phyloP scores from a whole-genome alignment of 257 asterid species.

The Nicotiana tabacum region DNA sequence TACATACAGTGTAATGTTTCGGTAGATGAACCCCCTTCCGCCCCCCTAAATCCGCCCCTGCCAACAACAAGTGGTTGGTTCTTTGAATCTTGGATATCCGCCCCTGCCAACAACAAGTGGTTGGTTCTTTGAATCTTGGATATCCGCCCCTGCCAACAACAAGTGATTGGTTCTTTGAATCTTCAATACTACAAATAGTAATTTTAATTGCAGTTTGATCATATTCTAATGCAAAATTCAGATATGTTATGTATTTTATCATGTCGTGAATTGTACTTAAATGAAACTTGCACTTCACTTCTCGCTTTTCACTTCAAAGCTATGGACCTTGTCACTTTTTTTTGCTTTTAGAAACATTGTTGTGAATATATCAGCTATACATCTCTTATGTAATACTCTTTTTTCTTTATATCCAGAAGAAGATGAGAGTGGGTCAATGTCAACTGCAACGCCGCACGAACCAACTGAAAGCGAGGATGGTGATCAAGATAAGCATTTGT shows the following conservation, averaged over 20 bases:
- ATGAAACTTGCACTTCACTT: neutral
- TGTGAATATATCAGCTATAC: neutral
- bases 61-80: too few species aligned
- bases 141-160: too few species aligned
- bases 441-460: conserved; percentile 26
- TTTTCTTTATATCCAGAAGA: conserved; percentile 23
- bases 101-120: too few species aligned
- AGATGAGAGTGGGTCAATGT: conserved; percentile 32
- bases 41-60: too few species aligned
- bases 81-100: too few species aligned
- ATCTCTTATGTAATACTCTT: neutral
- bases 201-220: neutral
- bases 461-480: conserved; percentile 42
- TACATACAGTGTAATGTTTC: too few species aligned
- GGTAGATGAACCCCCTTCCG: too few species aligned
- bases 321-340: neutral
- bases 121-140: too few species aligned
- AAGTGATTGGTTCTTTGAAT: neutral
- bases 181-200: neutral
- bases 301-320: neutral
- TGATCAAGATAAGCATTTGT: conserved; percentile 38
- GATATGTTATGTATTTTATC: neutral
- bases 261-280: neutral
- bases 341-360: neutral
- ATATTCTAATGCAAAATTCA: neutral